Base-by-base conservation (phyloP, 2,329 filamentous ascomycete genomes). In the Paecilomyces formosus region DNA sequence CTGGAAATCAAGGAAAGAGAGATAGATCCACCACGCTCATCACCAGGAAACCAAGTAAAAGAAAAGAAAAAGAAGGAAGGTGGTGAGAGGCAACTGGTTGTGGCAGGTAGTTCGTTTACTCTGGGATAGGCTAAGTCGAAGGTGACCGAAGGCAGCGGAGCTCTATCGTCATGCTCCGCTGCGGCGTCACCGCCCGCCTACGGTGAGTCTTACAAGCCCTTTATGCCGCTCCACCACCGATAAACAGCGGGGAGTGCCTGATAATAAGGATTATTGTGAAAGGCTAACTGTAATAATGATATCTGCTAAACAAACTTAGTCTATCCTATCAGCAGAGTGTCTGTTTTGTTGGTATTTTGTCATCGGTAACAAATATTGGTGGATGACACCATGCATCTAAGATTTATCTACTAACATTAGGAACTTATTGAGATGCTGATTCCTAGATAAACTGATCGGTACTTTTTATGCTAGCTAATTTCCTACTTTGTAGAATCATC, bases 111-210 rank as follows among this genome's bases (percentile, higher is more conserved):
- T 45, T 45, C 8, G 39, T 18, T 8, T 21, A 45, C 39, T 45
- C 15, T 45, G 15, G 24, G 24, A 26, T 26, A 26, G 24, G 33
- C n/a, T 21, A 51, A 51, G 53, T 52, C 22, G 33, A 31, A 55
- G 39, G 53, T 28, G 39, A 28, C 33, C 21, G 55, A 56, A 62
- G 60, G 58, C 64, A 62, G 56, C 60, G 54, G 56, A 66, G 64
- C 63, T 65, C 62, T 63, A 66, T 66, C 65, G 65, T 68, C 65
- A 67, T 67, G 58, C 58, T 39, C 54, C 52, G 53, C 33, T 18
- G 53, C 30, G 30, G 39, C 28, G 15, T 53, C 58, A 64, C 62
- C 52, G 18, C 30, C 18, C 56, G 45, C 26, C 57, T 57, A 33
- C 13, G 56, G 56, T 54, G 30, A 28, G 3, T 45, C 33, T 45